Evolutionary conservation across 495 filamentous ascomycete genomes (phyloP).

Genomic region (Delitschia confertaspora): DNA sequence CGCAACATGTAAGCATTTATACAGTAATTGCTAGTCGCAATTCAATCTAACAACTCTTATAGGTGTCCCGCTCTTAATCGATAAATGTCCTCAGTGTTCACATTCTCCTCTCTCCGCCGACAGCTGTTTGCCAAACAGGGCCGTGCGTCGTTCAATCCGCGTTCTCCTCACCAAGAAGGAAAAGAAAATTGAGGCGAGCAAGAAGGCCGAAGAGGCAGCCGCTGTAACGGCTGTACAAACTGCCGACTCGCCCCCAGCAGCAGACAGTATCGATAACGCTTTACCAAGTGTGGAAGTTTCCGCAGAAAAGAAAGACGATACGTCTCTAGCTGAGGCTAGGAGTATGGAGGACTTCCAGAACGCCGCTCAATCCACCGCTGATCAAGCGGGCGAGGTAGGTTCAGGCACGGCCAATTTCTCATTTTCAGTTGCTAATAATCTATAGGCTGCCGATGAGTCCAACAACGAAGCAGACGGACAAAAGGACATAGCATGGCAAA

Average conservation of each 20-base stretch:
- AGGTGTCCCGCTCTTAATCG: constrained; percentile 35
- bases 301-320: neutral
- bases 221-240: constrained; percentile 19
- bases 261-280: constrained; percentile 21
- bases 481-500: too few relatives aligned
- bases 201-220: constrained; percentile 29
- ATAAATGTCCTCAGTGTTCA: constrained; percentile 85
- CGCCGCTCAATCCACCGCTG: too few relatives aligned
- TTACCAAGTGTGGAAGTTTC: constrained; percentile 8
- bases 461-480: too few relatives aligned
- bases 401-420: too few relatives aligned
- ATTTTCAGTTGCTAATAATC: too few relatives aligned
- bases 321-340: too few relatives aligned
- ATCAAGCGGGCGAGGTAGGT: too few relatives aligned
- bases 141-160: constrained; percentile 75
- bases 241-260: too few relatives aligned
- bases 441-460: too few relatives aligned
- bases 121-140: constrained; percentile 82
- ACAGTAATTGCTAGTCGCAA: too few relatives aligned
- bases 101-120: constrained; percentile 77
- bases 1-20: constrained; percentile 78
- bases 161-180: constrained; percentile 80
- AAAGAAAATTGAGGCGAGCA: constrained; percentile 61
- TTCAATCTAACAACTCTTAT: neutral
- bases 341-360: too few relatives aligned